Percentiles rank a stretch among this genome's conserved stretches.
Evolutionary conservation across 2,329 filamentous ascomycete species (phyloP).

Genomic region (Celoporthe dispersa): DNA sequence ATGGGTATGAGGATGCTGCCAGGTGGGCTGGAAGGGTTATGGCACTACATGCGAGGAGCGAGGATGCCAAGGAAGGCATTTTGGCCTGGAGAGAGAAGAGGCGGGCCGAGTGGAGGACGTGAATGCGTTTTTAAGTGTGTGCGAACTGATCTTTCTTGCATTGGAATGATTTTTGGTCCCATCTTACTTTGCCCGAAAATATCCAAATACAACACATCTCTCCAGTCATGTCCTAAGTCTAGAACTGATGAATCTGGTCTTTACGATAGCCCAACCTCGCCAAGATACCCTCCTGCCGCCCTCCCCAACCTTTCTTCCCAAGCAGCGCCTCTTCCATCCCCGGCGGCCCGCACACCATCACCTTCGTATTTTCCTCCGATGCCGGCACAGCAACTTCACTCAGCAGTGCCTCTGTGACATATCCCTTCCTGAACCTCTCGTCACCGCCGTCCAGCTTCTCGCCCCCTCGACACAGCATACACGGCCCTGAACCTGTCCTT

Average conservation of each 20-base stretch:
- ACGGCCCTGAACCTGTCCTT: slow-evolving; percentile 60
- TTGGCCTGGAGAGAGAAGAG: slow-evolving; percentile 36
- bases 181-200: no score
- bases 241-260: slow-evolving; percentile 63
- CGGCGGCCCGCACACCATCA: slow-evolving; percentile 72
- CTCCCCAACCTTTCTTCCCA: slow-evolving; percentile 42
- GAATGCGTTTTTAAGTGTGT: neutral
- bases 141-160: neutral
- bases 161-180: neutral
- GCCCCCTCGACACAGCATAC: slow-evolving; percentile 45
- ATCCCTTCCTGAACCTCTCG: slow-evolving; percentile 48
- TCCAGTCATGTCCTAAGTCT: neutral
- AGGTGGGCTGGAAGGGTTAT: slow-evolving; percentile 38
- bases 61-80: slow-evolving; percentile 39
- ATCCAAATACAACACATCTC: neutral
- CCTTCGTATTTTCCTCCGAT: slow-evolving; percentile 50
- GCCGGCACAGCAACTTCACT: slow-evolving; percentile 49
- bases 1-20: slow-evolving; percentile 36
- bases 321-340: slow-evolving; percentile 65
- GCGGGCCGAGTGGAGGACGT: slow-evolving; percentile 34
- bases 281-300: slow-evolving; percentile 53
- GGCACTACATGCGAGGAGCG: slow-evolving; percentile 37
- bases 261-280: slow-evolving; percentile 60
- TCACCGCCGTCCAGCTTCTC: slow-evolving; percentile 11
- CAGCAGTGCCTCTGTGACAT: slow-evolving; percentile 61